Base-by-base conservation (phyloP, 805 yeast species). In the Lachancea mirantina region DNA sequence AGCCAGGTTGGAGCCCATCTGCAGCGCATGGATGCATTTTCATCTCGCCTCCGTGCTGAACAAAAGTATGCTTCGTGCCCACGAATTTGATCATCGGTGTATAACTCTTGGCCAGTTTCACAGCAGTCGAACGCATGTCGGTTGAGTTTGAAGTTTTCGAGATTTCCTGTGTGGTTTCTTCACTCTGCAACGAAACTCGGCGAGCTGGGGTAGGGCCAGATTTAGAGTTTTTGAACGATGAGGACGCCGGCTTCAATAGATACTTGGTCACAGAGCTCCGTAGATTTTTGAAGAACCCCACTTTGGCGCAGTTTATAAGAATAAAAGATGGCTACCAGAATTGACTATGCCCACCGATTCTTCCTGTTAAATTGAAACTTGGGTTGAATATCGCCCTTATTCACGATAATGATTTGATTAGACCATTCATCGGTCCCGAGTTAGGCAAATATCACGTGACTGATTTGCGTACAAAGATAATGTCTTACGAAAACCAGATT, bases 31-130 rank as follows among this genome's bases (percentile, higher is more conserved):
- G 55, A 30, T 56, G 60, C 10, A 50, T 35, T 11, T 30, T 30
- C 2, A 42, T 32, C 19, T 36, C 39, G 3, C 25, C 25, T n/a
- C 37, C 17, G 64, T 77, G 67, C 44, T 64, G 58, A n/a, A 32
- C 26, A 37, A 63, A 55, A 19, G 65, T 52, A 55, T 78, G 84
- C 30, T 85, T 79, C 28, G 87, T 87, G 25, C 96, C 96, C 28
- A 85, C 72, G 54, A 89, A 89, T 52, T 79, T 81, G 62, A 89
- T 89, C 57, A 77, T 65, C 10, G 94, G 96, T 15, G 69, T 65
- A 52, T 73, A 70, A 17, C 42, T 36, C 41, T 43, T 37, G 18
- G 53, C 50, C 22, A 52, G 30, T 28, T 34, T 45, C 2, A 33
- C 34, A n/a, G 35, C 39, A 6, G 64, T 45, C 19, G 52, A 46